Evolutionary conservation across 75 land plant species (phyloP).

Genomic region (Selaginella tamariscina): DNA sequence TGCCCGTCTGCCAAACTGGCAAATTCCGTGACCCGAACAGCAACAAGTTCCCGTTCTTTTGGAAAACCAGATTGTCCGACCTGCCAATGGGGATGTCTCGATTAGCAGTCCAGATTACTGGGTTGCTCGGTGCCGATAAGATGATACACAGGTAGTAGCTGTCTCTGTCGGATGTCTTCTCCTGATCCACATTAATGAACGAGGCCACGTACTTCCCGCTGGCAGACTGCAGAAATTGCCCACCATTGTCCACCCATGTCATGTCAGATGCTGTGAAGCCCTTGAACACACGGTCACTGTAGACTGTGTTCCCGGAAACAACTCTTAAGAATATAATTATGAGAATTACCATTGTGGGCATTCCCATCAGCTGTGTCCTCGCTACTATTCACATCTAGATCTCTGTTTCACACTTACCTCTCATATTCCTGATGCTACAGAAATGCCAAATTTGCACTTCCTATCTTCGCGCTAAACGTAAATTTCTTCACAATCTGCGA

Average conservation of each 20-base stretch:
- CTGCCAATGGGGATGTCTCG: slow-evolving; percentile 25
- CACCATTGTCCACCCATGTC: neutral
- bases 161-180: neutral
- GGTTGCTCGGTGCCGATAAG: neutral
- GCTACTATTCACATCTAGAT: too few relatives aligned
- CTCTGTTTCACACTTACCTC: too few relatives aligned
- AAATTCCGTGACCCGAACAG: neutral
- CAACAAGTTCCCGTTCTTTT: neutral
- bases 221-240: neutral
- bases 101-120: slow-evolving; percentile 57
- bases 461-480: too few relatives aligned
- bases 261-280: neutral
- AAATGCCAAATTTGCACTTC: too few relatives aligned
- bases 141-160: neutral
- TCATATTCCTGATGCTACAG: too few relatives aligned
- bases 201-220: neutral
- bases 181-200: too few relatives aligned
- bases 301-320: neutral
- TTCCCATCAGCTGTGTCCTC: too few relatives aligned
- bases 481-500: too few relatives aligned
- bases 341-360: too few relatives aligned
- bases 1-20: slow-evolving; percentile 26
- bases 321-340: too few relatives aligned
- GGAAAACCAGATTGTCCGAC: neutral
- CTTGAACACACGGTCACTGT: neutral